Conservation (phyloP, 78 protist species). For the Guillardia theta region DNA sequence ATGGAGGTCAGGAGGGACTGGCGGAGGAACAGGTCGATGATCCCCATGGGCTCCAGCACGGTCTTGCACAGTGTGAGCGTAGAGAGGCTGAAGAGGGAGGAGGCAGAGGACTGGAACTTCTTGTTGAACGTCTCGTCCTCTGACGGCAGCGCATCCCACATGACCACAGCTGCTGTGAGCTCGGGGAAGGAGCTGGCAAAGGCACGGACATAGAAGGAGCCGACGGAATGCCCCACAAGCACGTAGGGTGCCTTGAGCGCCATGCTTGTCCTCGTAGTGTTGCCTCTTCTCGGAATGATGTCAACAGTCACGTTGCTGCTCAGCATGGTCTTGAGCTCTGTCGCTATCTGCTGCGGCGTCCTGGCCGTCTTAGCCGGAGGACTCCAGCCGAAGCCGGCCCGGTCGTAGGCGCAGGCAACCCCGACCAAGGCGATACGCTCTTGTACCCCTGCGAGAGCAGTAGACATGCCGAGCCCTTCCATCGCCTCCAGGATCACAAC, state of each 20-base stretch:
- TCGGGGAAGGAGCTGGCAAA: neutral
- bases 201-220: neutral
- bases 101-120: neutral
- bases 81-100: neutral
- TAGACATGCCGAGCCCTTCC: neutral
- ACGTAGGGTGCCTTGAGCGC: too few relatives aligned
- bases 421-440: neutral
- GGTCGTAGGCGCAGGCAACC: neutral
- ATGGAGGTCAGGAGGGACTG: neutral
- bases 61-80: neutral
- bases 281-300: too few relatives aligned
- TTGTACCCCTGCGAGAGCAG: neutral
- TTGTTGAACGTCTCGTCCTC: neutral
- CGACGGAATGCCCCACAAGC: neutral
- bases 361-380: neutral
- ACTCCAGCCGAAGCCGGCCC: neutral
- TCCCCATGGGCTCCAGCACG: neutral
- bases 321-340: neutral
- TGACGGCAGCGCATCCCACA: neutral
- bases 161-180: neutral
- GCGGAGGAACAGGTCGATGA: conserved; percentile 5
- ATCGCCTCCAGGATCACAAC: neutral
- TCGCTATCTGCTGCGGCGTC: neutral
- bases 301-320: neutral
- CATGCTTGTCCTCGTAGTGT: too few relatives aligned